Evolutionary conservation across 202 grass and related monocot genomes (phyloP).

Genomic region (Schoenoplectus triqueter): DNA sequence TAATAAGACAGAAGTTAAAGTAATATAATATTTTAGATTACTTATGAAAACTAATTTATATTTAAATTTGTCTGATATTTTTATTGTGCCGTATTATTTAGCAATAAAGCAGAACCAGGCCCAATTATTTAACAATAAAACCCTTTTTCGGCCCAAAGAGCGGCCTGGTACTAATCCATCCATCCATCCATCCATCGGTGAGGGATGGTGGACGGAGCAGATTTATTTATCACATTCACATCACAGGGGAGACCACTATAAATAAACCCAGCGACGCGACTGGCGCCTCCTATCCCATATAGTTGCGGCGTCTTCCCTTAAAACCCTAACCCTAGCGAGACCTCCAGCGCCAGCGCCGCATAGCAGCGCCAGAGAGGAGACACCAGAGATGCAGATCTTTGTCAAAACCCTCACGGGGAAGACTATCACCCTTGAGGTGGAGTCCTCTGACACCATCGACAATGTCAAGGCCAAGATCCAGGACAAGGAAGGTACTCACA

Average conservation of each 20-base stretch:
- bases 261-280: background rate
- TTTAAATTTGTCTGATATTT: too few species aligned
- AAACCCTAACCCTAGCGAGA: constrained; percentile 39
- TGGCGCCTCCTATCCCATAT: background rate
- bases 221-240: too few species aligned
- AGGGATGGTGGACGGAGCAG: background rate
- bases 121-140: too few species aligned
- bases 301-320: background rate
- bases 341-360: constrained; percentile 3
- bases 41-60: too few species aligned
- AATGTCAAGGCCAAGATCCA: constrained; percentile 95
- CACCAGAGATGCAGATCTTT: constrained; percentile 81
- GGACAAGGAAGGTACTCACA: constrained; percentile 68
- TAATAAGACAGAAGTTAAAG: too few species aligned
- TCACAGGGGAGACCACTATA: background rate
- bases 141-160: too few species aligned
- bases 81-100: too few species aligned
- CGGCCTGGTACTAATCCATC: too few species aligned
- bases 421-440: constrained; percentile 92
- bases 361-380: background rate
- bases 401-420: constrained; percentile 92
- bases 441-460: constrained; percentile 96
- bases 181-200: background rate
- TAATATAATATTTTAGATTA: too few species aligned
- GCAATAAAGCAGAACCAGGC: too few species aligned